These are phyloP conservation scores for Sarocladiaceae sp. DNA, from an alignment of 2,329 filamentous ascomycete genomes.

Conservation along the genomic window DNA sequence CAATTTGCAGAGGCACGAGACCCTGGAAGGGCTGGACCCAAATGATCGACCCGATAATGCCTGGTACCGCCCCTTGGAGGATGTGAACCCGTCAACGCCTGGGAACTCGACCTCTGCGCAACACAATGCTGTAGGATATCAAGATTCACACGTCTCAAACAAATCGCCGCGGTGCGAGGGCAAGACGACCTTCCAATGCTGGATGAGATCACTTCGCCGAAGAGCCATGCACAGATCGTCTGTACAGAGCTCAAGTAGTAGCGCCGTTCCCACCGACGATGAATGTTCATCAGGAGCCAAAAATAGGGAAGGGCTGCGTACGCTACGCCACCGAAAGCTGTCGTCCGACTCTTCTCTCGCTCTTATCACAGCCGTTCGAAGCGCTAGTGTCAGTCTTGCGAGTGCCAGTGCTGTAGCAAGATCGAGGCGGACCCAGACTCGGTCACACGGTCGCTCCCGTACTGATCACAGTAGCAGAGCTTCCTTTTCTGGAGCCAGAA, in stretches of 20 bases:
- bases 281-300: no score
- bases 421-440: conserved; percentile 46
- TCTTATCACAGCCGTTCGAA: conserved; percentile 75
- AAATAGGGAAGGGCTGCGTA: background rate
- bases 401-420: conserved; percentile 63
- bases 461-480: conserved; percentile 58
- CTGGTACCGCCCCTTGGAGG: no score
- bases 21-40: no score
- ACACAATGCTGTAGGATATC: no score
- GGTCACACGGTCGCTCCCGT: conserved; percentile 48
- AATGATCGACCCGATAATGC: no score
- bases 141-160: background rate
- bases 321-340: conserved; percentile 24
- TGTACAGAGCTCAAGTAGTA: background rate
- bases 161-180: background rate
- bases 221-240: conserved; percentile 38
- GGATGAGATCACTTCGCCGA: conserved; percentile 64
- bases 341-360: conserved; percentile 71
- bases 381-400: conserved; percentile 70
- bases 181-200: conserved; percentile 58
- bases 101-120: no score
- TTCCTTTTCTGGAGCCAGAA: conserved; percentile 52
- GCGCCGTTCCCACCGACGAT: no score
- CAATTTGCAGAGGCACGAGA: no score
- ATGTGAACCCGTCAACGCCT: no score